A percentile compares a stretch with the other conserved stretches of the same genome.
Evolutionary conservation across 164 flowering plant genomes (phyloP).

Genomic region (Liquidambar formosana): DNA sequence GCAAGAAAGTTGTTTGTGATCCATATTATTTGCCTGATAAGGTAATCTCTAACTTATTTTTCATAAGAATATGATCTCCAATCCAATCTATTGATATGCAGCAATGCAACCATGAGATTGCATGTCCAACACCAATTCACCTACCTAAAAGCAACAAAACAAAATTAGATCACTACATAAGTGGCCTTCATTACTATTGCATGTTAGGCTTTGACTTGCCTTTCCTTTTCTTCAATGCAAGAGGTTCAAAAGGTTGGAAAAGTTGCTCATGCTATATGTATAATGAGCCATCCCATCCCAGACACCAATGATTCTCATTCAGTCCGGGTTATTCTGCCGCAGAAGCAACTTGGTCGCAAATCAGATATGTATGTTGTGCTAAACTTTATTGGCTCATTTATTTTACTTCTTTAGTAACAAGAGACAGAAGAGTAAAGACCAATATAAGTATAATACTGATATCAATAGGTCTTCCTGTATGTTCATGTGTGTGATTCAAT

Average conservation of each 20-base stretch:
- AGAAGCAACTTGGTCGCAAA: constrained; percentile 95
- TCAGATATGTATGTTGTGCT: constrained; percentile 79
- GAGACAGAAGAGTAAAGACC: neutral
- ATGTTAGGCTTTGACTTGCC: neutral
- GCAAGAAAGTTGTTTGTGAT: constrained; percentile 98
- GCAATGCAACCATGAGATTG: neutral
- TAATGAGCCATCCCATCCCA: constrained; percentile 96
- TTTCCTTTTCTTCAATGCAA: constrained; percentile 5
- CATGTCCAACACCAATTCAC: neutral
- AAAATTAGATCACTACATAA: neutral
- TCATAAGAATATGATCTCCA: neutral
- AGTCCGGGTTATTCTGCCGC: constrained; percentile 89
- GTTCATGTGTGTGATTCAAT: too few relatives aligned
- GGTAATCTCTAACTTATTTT: constrained; percentile 33
- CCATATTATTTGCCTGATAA: constrained; percentile 88
- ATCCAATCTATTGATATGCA: neutral
- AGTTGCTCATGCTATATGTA: constrained; percentile 92
- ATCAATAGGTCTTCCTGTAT: neutral
- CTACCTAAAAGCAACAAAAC: neutral
- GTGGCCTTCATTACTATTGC: neutral
- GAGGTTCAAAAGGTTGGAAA: constrained; percentile 87
- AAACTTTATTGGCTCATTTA: neutral
- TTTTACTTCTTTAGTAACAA: neutral
- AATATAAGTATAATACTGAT: neutral
- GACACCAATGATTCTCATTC: constrained; percentile 86